Evolutionary conservation across 2,329 filamentous ascomycete genomes (phyloP).

Genomic region (Pyrenochaeta sp.): DNA sequence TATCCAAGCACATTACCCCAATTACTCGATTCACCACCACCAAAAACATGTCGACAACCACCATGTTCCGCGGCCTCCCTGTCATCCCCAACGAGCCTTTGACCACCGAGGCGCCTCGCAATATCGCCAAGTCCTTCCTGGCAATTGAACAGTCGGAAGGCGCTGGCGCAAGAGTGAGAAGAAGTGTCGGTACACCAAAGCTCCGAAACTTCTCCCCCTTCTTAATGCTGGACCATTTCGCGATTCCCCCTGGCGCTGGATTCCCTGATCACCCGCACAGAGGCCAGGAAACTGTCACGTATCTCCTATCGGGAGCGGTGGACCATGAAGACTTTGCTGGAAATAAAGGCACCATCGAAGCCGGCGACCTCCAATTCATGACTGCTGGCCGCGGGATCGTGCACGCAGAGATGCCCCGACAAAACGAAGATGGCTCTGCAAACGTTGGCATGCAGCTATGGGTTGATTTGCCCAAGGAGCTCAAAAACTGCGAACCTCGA

Average conservation of each 20-base stretch:
- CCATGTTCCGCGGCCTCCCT: slow-evolving; percentile 56
- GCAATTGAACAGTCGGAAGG: slow-evolving; percentile 89
- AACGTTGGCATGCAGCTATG: slow-evolving; percentile 93
- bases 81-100: slow-evolving; percentile 53
- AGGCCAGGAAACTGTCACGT: slow-evolving; percentile 90
- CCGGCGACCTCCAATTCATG: slow-evolving; percentile 98
- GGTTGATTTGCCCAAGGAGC: slow-evolving; percentile 83
- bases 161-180: slow-evolving; percentile 83
- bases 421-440: slow-evolving; percentile 75
- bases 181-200: slow-evolving; percentile 83
- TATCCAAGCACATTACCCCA: slow-evolving; percentile 39
- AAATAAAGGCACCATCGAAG: slow-evolving; percentile 79
- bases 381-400: slow-evolving; percentile 91
- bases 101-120: slow-evolving; percentile 63
- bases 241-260: slow-evolving; percentile 77
- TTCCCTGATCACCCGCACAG: slow-evolving; percentile 88
- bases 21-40: slow-evolving; percentile 28
- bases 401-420: slow-evolving; percentile 92
- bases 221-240: slow-evolving; percentile 93
- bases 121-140: slow-evolving; percentile 82
- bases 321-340: slow-evolving; percentile 95
- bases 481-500: slow-evolving; percentile 89
- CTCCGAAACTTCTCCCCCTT: slow-evolving; percentile 90
- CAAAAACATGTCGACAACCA: slow-evolving; percentile 38
- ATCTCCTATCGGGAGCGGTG: slow-evolving; percentile 82